Conservation (phyloP, 2,329 filamentous ascomycete species). For the Colletotrichum tropicale region DNA sequence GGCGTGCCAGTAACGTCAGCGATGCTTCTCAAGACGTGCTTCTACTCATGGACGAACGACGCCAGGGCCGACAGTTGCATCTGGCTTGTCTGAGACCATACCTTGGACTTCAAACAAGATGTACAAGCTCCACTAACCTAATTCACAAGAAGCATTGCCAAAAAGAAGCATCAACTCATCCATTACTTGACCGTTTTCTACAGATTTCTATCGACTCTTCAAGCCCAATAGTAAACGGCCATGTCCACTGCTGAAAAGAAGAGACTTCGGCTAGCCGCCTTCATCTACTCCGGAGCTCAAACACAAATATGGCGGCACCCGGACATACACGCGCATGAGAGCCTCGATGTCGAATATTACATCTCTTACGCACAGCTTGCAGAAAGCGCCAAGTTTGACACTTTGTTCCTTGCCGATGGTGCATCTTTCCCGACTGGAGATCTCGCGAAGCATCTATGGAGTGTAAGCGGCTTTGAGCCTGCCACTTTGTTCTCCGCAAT, state of each 20-base stretch:
- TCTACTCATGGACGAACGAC: background rate
- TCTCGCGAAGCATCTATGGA: background rate
- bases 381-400: conserved; percentile 11
- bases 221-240: background rate
- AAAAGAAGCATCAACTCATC: background rate
- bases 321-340: conserved; percentile 4
- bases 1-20: background rate
- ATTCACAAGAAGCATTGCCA: background rate
- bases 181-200: background rate
- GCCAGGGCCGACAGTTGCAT: background rate
- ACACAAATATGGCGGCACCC: conserved; percentile 13
- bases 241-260: background rate
- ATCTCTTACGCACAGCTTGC: conserved; percentile 10
- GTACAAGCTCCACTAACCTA: background rate
- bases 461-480: background rate
- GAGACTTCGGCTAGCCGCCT: conserved; percentile 4
- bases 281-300: conserved; percentile 7
- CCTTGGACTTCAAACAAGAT: background rate
- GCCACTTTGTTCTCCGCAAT: background rate
- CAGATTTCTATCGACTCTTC: rapidly evolving
- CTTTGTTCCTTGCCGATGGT: conserved; percentile 9
- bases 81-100: background rate
- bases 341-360: conserved; percentile 14
- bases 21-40: background rate
- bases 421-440: background rate